Evolutionary conservation across 2,329 filamentous ascomycete species (phyloP), one percentile per base, ranked within the genome.

Genomic region (Hirsutella minnesotensis): DNA sequence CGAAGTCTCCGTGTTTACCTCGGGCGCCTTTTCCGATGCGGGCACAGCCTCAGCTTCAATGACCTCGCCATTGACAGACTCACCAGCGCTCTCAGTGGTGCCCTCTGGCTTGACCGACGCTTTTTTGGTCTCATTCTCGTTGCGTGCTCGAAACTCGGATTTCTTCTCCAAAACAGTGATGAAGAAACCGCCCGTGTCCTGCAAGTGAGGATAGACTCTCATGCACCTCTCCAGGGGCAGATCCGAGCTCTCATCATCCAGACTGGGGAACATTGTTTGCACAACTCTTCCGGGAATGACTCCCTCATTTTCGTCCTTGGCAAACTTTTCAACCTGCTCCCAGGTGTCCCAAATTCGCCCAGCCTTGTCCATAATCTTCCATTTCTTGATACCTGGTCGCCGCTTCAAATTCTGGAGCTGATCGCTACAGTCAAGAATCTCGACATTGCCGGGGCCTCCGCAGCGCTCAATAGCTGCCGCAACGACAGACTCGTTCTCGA

Each of bases 101-200:
- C 3, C 15, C 21, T 9, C 36, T 22, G 34, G 19, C 10, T 44
- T 43, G 22, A 22, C 34, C 4, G 39, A 18, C 20, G 39, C 45
- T 12, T 38, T 41, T 55, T 73, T 75, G 43, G 64, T 58, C 44
- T 72, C 69, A 4, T 75, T 72, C 61, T 92, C 85, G 19, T 81
- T 80, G 61, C 76, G 84, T 9, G 81, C 83, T 59, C 76, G 83
- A 60, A 94, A 88, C 51, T 95, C 92, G 21, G 78, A 75, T 59
- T 82, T 81, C 73, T 98, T 98, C 68, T 95, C 85, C 16, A 98
- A 67, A 0, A 95, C 89, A 1, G 88, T 83, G 58, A 98, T 95
- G 68, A 98, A 98, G 72, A 98, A 98, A 19, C 84, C 90, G 44
- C 92, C 92, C 3, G 92, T 98, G 55, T 98, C 88, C 64, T 98